These are phyloP conservation scores for Nymphaea thermarum DNA, from an alignment of 164 flowering plant species.

Conservation along the genomic window DNA sequence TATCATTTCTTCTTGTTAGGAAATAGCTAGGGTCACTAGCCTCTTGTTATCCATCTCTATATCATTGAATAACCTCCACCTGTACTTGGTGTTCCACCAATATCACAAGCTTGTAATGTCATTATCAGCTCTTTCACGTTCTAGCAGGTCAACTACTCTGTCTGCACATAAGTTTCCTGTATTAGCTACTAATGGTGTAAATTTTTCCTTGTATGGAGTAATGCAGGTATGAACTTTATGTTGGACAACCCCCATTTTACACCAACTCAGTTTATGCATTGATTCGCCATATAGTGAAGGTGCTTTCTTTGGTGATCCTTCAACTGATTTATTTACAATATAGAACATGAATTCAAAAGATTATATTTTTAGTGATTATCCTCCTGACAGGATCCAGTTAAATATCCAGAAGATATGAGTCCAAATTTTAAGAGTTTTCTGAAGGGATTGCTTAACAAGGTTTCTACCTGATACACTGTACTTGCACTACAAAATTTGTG, in stretches of 20 bases:
- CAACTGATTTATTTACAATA: no score
- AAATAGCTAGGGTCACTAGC: no score
- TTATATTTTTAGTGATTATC: neutral
- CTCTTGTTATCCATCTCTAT: no score
- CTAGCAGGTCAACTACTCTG: no score
- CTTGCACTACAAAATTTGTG: neutral
- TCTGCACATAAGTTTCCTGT: neutral
- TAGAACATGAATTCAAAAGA: no score
- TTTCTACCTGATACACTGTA: slow-evolving; percentile 5
- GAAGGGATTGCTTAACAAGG: slow-evolving; percentile 96
- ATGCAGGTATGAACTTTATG: slow-evolving; percentile 89
- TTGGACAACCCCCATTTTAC: slow-evolving; percentile 98
- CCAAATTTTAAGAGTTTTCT: slow-evolving; percentile 69
- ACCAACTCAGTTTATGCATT: slow-evolving; percentile 97
- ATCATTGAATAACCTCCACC: no score
- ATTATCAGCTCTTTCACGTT: no score
- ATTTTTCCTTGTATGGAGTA: neutral
- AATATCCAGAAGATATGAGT: slow-evolving; percentile 93
- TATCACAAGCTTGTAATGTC: no score
- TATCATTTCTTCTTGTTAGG: no score
- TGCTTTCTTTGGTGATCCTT: slow-evolving; percentile 6
- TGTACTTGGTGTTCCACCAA: no score
- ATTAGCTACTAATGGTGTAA: neutral
- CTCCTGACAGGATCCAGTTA: slow-evolving; percentile 79
- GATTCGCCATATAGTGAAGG: slow-evolving; percentile 91